Percentiles rank a stretch among this genome's conserved stretches.
Evolutionary conservation across 2,329 filamentous ascomycete genomes (phyloP).

Genomic region (Chaetomium strumarium): DNA sequence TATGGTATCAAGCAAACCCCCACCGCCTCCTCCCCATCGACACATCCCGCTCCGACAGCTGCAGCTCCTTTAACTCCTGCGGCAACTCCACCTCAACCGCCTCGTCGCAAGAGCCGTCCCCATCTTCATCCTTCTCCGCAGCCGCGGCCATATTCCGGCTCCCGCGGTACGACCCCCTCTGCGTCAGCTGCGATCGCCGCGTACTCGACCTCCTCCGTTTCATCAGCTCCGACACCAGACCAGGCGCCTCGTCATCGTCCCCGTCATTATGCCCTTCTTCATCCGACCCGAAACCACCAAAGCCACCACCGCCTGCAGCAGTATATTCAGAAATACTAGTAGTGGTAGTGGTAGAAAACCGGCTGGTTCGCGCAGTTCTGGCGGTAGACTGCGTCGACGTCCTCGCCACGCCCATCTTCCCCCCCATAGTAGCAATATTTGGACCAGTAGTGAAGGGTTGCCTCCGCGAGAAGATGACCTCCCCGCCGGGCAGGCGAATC

Average conservation of each 20-base stretch:
- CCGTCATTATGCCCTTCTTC: neutral
- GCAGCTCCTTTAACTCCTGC: constrained; percentile 14
- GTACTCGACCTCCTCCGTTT: constrained; percentile 2
- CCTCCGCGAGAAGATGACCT: constrained; percentile 12
- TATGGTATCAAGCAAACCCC: constrained; percentile 14
- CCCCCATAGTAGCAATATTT: no score
- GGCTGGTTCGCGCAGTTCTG: no score
- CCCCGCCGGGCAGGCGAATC: constrained; percentile 61
- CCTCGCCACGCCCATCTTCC: neutral
- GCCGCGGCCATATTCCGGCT: neutral
- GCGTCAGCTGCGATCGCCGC: constrained; percentile 10
- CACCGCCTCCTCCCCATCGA: constrained; percentile 7
- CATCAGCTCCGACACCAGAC: neutral
- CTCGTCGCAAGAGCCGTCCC: constrained; percentile 19
- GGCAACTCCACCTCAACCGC: constrained; percentile 22
- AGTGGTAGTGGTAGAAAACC: no score
- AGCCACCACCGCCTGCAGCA: neutral
- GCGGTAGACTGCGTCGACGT: no score
- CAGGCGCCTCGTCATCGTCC: constrained; percentile 8
- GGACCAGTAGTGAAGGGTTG: neutral
- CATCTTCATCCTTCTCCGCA: neutral
- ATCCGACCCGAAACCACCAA: no score
- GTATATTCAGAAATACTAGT: no score
- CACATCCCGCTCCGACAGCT: constrained; percentile 7
- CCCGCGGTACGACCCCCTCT: neutral